Evolutionary conservation across 1,139 yeast species (phyloP).

Genomic region (Geotrichum bryndzae): DNA sequence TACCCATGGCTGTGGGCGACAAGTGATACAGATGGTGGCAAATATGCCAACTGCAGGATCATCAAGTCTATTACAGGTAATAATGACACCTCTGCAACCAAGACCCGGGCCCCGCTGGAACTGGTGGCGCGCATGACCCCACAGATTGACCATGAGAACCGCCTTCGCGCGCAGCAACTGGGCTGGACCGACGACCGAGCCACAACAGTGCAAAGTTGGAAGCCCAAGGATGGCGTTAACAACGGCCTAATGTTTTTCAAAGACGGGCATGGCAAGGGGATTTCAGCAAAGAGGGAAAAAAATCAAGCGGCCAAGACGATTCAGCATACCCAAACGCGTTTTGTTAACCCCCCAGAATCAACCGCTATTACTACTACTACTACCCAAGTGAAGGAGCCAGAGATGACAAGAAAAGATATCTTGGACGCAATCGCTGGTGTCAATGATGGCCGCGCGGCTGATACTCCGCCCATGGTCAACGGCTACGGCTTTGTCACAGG

Average conservation of each 20-base stretch:
- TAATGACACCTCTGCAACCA: background rate
- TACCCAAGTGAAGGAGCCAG: background rate
- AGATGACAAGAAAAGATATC: background rate
- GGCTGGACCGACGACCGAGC: conserved; percentile 21
- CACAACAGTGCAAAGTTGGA: conserved; percentile 18
- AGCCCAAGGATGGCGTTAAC: conserved; percentile 13
- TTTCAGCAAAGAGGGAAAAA: conserved; percentile 6
- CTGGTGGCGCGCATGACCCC: conserved; percentile 14
- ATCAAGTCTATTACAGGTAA: background rate
- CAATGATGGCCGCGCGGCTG: background rate
- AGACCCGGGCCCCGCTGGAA: background rate
- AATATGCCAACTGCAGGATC: conserved; percentile 1
- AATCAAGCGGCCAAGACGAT: conserved; percentile 19
- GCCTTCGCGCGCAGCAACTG: conserved; percentile 3
- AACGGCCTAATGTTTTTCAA: conserved; percentile 28
- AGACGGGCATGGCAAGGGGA: conserved; percentile 12
- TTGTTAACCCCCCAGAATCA: background rate
- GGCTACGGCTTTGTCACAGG: conserved; percentile 22
- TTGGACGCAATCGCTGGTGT: background rate
- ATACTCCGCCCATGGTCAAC: conserved; percentile 10
- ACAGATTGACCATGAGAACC: conserved; percentile 10
- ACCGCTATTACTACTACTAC: background rate
- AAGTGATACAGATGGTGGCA: conserved; percentile 20
- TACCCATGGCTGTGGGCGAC: conserved; percentile 28
- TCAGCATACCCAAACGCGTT: conserved; percentile 22